Evolutionary conservation across 2,329 filamentous ascomycete species (phyloP), one percentile per base, ranked within the genome.

Genomic region (Lachnellula arida): DNA sequence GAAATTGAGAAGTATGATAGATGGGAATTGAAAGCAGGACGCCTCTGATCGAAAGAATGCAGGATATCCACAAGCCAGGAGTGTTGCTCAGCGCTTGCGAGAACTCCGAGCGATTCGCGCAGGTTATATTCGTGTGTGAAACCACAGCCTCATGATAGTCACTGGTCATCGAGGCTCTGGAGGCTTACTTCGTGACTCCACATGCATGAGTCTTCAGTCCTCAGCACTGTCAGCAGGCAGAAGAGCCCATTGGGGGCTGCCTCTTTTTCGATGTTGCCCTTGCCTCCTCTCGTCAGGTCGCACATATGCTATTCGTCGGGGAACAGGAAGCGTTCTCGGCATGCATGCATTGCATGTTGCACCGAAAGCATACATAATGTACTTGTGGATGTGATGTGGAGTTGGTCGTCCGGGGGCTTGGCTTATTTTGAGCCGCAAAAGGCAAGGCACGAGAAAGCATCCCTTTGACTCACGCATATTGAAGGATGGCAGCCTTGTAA

Each of bases 91-190:
- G 48, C 48, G 48, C 49, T 51, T 51, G 49, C 23, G 22, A 25
- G 15, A 51, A 37, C 37, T 25, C 12, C 32, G 49, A 22, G 49
- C 49, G 37, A 12, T 8, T 15, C 23, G 35, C 12, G 12, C 25
- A 50, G 48, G 34, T 51, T 51, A 51, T 51, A 51, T 50, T 42
- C 37, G 49, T 51, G 22, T 28, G 32, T 17, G n/a, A 35, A 11
- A 2, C 12, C 49, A 43, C 49, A 51, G 49, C 49, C 49, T 43
- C 25, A 37, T 37, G 47, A 22, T 28, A 39, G 34, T 43, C 49
- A 42, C 49, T n/a, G 37, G 49, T 42, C 9, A 51, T 43, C 46
- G 34, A 43, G 23, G 11, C 35, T 32, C 44, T 22, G 11, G 1
- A 44, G 17, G 42, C 22, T 50, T 17, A 50, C 32, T 40, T 7